Conservation (phyloP, 208 protist genomes). For the Crithidia brevicula region DNA sequence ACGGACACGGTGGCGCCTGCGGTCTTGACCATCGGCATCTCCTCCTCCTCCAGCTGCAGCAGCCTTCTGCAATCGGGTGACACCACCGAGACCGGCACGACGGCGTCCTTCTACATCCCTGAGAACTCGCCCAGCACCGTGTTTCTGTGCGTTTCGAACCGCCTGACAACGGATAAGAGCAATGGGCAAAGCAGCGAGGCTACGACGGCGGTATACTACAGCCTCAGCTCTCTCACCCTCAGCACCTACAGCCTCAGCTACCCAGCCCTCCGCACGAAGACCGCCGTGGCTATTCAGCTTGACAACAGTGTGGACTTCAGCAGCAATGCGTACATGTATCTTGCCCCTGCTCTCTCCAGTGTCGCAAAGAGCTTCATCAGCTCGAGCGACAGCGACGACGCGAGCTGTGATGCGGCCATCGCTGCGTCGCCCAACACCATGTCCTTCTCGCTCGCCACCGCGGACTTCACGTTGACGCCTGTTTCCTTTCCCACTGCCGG, state of each 20-base stretch:
- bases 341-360: slow-evolving; percentile 21
- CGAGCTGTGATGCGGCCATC: slow-evolving; percentile 20
- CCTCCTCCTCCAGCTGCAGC: slow-evolving; percentile 33
- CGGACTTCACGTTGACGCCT: slow-evolving; percentile 17
- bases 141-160: slow-evolving; percentile 63
- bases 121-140: slow-evolving; percentile 30
- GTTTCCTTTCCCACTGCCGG: slow-evolving; percentile 46
- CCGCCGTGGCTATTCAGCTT: slow-evolving; percentile 33
- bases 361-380: neutral
- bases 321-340: slow-evolving; percentile 37
- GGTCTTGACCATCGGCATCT: slow-evolving; percentile 55
- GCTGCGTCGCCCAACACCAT: slow-evolving; percentile 23
- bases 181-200: slow-evolving; percentile 19
- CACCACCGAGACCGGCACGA: slow-evolving; percentile 36
- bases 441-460: slow-evolving; percentile 25
- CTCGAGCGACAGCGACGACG: slow-evolving; percentile 6
- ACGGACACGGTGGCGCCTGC: slow-evolving; percentile 18
- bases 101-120: slow-evolving; percentile 48
- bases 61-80: slow-evolving; percentile 32
- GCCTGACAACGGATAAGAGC: slow-evolving; percentile 22
- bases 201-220: slow-evolving; percentile 38
- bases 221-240: slow-evolving; percentile 30
- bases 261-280: slow-evolving; percentile 39
- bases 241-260: slow-evolving; percentile 57
- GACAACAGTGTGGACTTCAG: slow-evolving; percentile 47